Percentiles rank a stretch among this genome's conserved stretches.
Conservation (phyloP, 2,329 filamentous ascomycete species). For the Botryotinia narcissicola region DNA sequence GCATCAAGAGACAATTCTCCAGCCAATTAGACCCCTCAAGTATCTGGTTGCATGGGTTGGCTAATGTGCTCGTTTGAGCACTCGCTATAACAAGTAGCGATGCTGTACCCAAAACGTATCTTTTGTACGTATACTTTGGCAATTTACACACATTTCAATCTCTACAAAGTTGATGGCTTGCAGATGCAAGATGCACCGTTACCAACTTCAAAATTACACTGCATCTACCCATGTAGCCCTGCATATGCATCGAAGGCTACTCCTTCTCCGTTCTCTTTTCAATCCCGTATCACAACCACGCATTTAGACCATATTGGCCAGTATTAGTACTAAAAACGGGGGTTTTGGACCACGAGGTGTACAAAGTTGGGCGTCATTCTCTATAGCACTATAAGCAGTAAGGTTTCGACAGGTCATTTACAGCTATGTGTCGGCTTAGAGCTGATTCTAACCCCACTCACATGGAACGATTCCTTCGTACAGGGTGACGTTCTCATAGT, state of each 20-base stretch:
- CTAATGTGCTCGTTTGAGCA: neutral
- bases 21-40: neutral
- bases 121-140: constrained; percentile 5
- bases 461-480: constrained; percentile 1
- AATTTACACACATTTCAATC: neutral
- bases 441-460: neutral
- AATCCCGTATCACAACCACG: constrained; percentile 27
- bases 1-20: neutral
- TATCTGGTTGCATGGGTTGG: neutral
- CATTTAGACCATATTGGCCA: constrained; percentile 25
- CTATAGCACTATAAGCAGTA: neutral
- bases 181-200: constrained; percentile 18
- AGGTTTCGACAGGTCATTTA: neutral
- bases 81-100: neutral
- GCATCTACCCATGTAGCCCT: constrained; percentile 14
- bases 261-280: constrained; percentile 3
- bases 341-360: constrained; percentile 10
- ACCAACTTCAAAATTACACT: constrained; percentile 3
- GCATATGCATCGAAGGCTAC: constrained; percentile 19
- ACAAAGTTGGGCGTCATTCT: constrained; percentile 24
- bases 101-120: neutral
- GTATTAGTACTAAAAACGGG: constrained; percentile 18
- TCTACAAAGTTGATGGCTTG: constrained; percentile 13
- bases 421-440: neutral
- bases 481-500: constrained; percentile 6